Conservation (phyloP, 495 filamentous ascomycete genomes). For the Terfezia claveryi region DNA sequence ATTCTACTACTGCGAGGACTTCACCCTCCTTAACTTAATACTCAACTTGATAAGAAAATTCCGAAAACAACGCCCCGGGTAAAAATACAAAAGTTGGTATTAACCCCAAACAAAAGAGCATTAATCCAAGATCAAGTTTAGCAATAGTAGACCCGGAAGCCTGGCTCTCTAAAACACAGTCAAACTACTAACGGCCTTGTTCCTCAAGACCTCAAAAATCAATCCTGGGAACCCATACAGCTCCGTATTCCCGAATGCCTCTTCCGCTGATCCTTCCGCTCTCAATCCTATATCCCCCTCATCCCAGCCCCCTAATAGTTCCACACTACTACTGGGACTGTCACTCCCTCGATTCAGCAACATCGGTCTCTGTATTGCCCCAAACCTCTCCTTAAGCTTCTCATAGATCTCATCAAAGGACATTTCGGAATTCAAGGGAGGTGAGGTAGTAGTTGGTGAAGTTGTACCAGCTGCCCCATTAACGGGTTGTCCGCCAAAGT, state of each 20-base stretch:
- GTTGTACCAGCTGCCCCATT: background rate
- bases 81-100: no score
- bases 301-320: slow-evolving; percentile 78
- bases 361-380: slow-evolving; percentile 54
- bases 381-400: slow-evolving; percentile 32
- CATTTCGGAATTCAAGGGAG: slow-evolving; percentile 46
- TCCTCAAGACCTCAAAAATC: slow-evolving; percentile 89
- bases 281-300: slow-evolving; percentile 31
- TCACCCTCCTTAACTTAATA: no score
- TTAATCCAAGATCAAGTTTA: no score
- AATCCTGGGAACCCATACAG: slow-evolving; percentile 85
- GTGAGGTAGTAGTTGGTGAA: background rate
- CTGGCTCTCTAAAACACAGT: slow-evolving; percentile 44
- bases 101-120: no score
- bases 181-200: slow-evolving; percentile 65
- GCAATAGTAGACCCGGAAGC: no score
- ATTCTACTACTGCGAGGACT: no score
- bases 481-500: background rate
- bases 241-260: slow-evolving; percentile 30
- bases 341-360: slow-evolving; percentile 78
- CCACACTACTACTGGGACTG: slow-evolving; percentile 72
- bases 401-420: slow-evolving; percentile 46
- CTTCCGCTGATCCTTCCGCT: slow-evolving; percentile 12
- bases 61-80: no score
- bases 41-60: no score